Evolutionary conservation across 2,329 filamentous ascomycete species (phyloP).

Genomic region (Beauveria brongniartii): DNA sequence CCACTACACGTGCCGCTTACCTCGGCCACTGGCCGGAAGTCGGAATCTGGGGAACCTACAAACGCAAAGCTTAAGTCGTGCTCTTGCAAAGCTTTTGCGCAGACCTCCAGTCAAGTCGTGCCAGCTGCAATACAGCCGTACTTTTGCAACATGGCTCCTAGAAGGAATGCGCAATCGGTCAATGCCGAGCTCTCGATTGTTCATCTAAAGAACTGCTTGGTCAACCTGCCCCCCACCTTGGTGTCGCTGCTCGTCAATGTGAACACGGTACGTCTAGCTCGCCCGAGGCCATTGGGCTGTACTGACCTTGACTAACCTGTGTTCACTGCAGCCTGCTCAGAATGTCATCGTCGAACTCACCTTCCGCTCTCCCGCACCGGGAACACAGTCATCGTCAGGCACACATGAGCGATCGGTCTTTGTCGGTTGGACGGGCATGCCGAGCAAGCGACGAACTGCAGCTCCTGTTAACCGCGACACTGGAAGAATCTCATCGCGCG

Average conservation of each 20-base stretch:
- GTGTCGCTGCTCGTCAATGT: conserved; percentile 80
- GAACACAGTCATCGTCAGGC: conserved; percentile 36
- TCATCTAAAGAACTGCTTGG: conserved; percentile 86
- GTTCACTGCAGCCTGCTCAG: conserved; percentile 63
- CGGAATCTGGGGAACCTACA: conserved; percentile 6
- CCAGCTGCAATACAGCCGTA: conserved; percentile 6
- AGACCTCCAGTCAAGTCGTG: not conserved
- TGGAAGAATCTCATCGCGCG: conserved; percentile 49
- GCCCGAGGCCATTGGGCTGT: not conserved
- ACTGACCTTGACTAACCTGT: conserved; percentile 15
- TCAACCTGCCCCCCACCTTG: conserved; percentile 81
- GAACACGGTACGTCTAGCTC: conserved; percentile 63
- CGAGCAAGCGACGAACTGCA: conserved; percentile 74
- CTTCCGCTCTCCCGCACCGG: conserved; percentile 49
- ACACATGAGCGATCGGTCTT: conserved; percentile 63
- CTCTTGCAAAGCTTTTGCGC: not conserved
- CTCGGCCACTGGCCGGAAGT: conserved; percentile 22
- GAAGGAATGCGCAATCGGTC: conserved; percentile 53
- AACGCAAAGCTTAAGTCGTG: not conserved
- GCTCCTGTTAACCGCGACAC: conserved; percentile 67
- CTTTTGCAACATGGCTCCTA: conserved; percentile 33
- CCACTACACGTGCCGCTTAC: conserved; percentile 28
- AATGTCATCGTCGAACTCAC: conserved; percentile 93
- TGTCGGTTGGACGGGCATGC: conserved; percentile 96
- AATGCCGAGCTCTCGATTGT: conserved; percentile 78